Base-by-base conservation (phyloP, 352 stramenopile species). In the Hyaloperonospora arabidopsidis region DNA sequence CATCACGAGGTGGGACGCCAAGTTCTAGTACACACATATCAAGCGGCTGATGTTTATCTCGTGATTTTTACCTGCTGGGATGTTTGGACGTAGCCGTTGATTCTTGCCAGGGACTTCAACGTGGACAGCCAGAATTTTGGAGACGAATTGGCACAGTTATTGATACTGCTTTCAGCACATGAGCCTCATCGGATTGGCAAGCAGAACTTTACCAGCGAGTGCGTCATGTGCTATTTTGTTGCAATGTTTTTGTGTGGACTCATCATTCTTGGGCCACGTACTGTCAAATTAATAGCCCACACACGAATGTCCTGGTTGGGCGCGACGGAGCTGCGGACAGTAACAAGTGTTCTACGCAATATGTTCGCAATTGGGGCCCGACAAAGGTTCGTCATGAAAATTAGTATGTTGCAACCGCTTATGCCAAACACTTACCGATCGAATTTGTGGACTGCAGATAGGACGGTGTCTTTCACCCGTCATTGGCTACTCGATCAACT, bases 71-170 rank as follows among this genome's bases (percentile, higher is more conserved):
- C 3, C 7, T 29, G 25, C 25, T 7, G 7, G 3, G 25, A 7
- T n/a, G 7, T 7, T 44, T 18, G 15, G 11, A 44, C 19, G n/a
- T 44, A 90, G 78, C 79, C 83, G 7, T 54, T 93, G 49, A 65
- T 93, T 19, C 85, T 93, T 58, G 83, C 83, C 1, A 79, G 82
- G 0, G 83, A 93, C 19, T 93, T 93, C 39, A 93, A 93, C 45
- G 79, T 90, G 19, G 83, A 93, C 61, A 90, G 87, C 50, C 68
- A 86, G 43, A 86, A 79, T 22, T 93, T 82, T 51, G 54, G 66
- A 5, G 59, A 73, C 13, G 79, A 93, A 71, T 79, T 93, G 25
- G 61, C 74, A 2, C 53, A 88, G 45, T 21, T 93, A 12, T 65
- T 87, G 1, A 45, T 71, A 5, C 21, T 90, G 32, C 67, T 93